These are phyloP conservation scores for Verticillium zaregamsianum DNA, from an alignment of 2,329 filamentous ascomycete genomes.

Conservation along the genomic window DNA sequence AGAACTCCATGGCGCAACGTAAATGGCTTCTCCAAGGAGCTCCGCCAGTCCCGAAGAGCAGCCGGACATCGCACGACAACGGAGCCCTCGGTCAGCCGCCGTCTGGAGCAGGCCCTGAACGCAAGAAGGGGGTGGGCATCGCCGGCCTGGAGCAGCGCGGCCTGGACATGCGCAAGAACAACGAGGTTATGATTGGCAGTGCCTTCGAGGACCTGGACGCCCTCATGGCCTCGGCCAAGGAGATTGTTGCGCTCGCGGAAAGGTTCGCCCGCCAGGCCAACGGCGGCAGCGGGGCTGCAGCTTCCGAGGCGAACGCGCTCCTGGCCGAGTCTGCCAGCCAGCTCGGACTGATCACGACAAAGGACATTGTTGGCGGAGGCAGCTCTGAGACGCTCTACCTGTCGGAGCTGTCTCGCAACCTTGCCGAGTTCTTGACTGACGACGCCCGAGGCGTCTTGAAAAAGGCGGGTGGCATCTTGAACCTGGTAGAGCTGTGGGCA, in stretches of 20 bases:
- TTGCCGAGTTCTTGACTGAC: conserved; percentile 87
- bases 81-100: conserved; percentile 22
- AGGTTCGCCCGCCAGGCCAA: conserved; percentile 70
- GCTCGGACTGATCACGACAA: conserved; percentile 86
- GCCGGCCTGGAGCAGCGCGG: conserved; percentile 86
- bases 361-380: conserved; percentile 78
- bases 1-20: conserved; percentile 80
- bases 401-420: conserved; percentile 76
- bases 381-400: conserved; percentile 80
- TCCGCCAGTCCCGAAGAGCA: conserved; percentile 73
- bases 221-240: conserved; percentile 94
- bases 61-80: conserved; percentile 29
- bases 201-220: conserved; percentile 96
- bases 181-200: conserved; percentile 85
- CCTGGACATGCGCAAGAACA: conserved; percentile 82
- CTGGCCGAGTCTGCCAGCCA: conserved; percentile 79
- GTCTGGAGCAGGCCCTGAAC: conserved; percentile 13
- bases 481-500: conserved; percentile 86
- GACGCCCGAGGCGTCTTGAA: conserved; percentile 74
- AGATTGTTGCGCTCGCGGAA: conserved; percentile 90
- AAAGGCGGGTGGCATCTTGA: conserved; percentile 82
- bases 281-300: conserved; percentile 53
- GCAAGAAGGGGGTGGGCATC: conserved; percentile 73
- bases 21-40: conserved; percentile 94
- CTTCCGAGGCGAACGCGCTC: conserved; percentile 67